Percentiles rank a stretch among this genome's conserved stretches.
phyloP scores from a whole-genome alignment of 2,329 filamentous ascomycete species.

The Fusarium sp. region DNA sequence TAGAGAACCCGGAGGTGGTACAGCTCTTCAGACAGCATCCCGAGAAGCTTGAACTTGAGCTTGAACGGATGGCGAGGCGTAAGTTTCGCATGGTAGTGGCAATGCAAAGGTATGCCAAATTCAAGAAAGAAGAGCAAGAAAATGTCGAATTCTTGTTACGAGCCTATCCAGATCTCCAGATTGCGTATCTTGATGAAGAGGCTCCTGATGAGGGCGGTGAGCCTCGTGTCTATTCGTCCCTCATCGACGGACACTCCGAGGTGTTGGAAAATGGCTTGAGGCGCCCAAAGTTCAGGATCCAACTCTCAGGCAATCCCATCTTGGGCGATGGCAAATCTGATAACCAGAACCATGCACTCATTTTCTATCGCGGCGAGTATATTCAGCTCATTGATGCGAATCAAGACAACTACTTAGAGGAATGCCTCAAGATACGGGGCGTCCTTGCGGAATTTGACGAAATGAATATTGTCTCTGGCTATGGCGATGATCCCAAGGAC shows the following conservation, averaged over 20 bases:
- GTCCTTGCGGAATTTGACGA: not conserved
- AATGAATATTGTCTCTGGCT: not conserved
- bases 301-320: not conserved
- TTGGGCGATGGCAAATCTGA: not conserved
- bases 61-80: not conserved
- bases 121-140: conserved; percentile 1
- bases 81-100: not conserved
- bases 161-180: not conserved
- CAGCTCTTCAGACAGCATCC: not conserved
- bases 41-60: not conserved
- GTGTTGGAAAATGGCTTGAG: not conserved
- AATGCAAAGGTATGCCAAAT: not conserved
- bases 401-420: not conserved
- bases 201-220: not conserved
- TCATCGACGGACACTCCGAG: not conserved
- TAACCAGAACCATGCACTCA: not conserved
- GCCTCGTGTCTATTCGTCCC: not conserved
- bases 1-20: not conserved
- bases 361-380: not conserved
- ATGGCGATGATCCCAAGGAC: not conserved
- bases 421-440: not conserved
- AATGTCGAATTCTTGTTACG: not conserved
- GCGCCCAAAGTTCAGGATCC: not conserved
- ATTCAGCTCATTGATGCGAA: conserved; percentile 1
- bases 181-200: conserved; percentile 3